Evolutionary conservation across 192 early-diverging fungal genomes (phyloP).

Genomic region (Oehlia diaphana): DNA sequence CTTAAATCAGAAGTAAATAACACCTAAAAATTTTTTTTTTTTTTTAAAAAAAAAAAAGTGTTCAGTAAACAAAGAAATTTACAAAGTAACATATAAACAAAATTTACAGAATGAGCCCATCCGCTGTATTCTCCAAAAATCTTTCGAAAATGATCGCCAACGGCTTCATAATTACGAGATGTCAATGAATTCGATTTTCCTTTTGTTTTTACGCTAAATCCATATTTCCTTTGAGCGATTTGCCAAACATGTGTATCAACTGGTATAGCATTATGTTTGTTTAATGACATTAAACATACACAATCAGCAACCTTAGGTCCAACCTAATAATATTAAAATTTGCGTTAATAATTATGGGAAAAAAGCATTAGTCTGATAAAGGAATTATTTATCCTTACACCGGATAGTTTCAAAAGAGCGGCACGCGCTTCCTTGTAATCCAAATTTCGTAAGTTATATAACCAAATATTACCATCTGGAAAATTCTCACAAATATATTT

Average conservation of each 20-base stretch:
- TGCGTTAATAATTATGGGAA: not conserved
- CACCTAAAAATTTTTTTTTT: not conserved
- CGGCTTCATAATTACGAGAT: conserved; percentile 62
- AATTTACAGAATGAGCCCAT: conserved; percentile 71
- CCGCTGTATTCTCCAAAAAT: conserved; percentile 82
- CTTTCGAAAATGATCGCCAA: conserved; percentile 68
- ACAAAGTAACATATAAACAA: not conserved
- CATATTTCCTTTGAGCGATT: conserved; percentile 83
- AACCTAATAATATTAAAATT: conserved; percentile 34
- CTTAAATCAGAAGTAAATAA: conserved; percentile 20
- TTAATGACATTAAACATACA: conserved; percentile 88
- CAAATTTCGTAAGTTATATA: conserved; percentile 57
- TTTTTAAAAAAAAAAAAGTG: not conserved
- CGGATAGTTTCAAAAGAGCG: conserved; percentile 69
- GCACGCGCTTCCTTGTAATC: conserved; percentile 59
- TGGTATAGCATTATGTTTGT: conserved; percentile 77
- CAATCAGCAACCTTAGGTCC: conserved; percentile 99
- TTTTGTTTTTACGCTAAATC: conserved; percentile 47
- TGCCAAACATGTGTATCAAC: conserved; percentile 98
- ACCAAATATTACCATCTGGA: conserved; percentile 55
- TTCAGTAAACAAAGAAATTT: not conserved
- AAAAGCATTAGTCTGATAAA: not conserved
- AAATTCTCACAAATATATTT: conserved; percentile 41
- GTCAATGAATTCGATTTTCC: conserved; percentile 63
- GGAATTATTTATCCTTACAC: conserved; percentile 42